These are phyloP conservation scores for Penstemon davidsonii DNA, from an alignment of 257 asterid species.

Conservation along the genomic window DNA sequence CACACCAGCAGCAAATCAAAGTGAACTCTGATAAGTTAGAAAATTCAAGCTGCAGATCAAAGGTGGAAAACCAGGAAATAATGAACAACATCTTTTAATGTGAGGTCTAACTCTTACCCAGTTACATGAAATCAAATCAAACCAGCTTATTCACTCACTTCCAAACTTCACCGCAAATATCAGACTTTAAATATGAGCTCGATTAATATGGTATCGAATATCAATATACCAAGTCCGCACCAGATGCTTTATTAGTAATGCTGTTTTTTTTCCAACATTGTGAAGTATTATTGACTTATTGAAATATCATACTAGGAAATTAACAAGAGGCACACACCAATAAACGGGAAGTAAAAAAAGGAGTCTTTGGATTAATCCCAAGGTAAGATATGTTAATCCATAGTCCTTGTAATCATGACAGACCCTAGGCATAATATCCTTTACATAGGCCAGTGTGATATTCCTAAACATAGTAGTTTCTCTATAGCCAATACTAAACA, in stretches of 20 bases:
- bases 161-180: neutral
- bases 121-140: too few species aligned
- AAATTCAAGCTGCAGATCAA: neutral
- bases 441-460: neutral
- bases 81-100: neutral
- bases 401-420: neutral
- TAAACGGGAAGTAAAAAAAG: neutral
- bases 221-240: neutral
- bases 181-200: neutral
- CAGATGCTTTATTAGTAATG: neutral
- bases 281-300: neutral
- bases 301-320: conserved; percentile 9
- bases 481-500: neutral
- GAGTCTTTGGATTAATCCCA: neutral
- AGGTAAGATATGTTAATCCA: neutral
- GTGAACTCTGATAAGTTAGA: neutral
- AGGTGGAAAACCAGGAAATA: neutral
- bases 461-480: neutral
- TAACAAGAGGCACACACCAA: neutral
- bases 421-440: neutral
- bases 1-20: neutral
- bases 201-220: neutral
- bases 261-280: neutral
- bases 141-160: too few species aligned
- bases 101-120: neutral